Conservation (phyloP, 2,329 filamentous ascomycete genomes). For the Penicillium sclerotiorum region DNA sequence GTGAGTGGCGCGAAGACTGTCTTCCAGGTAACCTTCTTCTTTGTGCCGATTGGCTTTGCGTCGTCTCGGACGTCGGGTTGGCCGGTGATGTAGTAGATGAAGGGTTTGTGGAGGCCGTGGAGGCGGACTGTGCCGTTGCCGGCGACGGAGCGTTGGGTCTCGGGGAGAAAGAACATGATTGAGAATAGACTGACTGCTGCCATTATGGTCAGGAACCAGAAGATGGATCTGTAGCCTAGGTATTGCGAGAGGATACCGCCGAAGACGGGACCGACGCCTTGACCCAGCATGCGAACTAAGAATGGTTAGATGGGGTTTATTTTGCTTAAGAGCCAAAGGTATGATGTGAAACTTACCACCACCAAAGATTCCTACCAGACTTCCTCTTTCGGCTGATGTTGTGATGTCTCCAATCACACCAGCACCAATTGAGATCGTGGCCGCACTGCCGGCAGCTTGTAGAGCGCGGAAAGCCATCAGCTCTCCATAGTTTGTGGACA, state of each 20-base stretch:
- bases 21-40: slow-evolving; percentile 32
- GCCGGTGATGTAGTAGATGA: slow-evolving; percentile 35
- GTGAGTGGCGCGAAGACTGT: slow-evolving; percentile 44
- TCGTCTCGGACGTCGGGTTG: slow-evolving; percentile 21
- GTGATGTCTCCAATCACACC: slow-evolving; percentile 49
- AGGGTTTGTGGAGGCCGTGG: slow-evolving; percentile 44
- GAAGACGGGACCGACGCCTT: slow-evolving; percentile 50
- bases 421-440: slow-evolving; percentile 52
- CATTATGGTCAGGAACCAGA: slow-evolving; percentile 46
- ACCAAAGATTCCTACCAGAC: slow-evolving; percentile 42
- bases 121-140: slow-evolving; percentile 48
- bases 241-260: slow-evolving; percentile 42
- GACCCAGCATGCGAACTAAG: slow-evolving; percentile 46
- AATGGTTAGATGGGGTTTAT: neutral
- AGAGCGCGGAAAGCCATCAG: slow-evolving; percentile 52
- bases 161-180: slow-evolving; percentile 44
- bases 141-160: slow-evolving; percentile 50
- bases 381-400: slow-evolving; percentile 41
- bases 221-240: slow-evolving; percentile 43
- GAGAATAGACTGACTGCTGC: slow-evolving; percentile 39
- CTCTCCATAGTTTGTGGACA: slow-evolving; percentile 46
- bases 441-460: slow-evolving; percentile 53
- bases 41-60: slow-evolving; percentile 15
- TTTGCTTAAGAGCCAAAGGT: neutral
- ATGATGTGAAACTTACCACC: slow-evolving; percentile 33